Base-by-base conservation (phyloP, 768 basidiomycete genomes). In the Mycena amicta region DNA sequence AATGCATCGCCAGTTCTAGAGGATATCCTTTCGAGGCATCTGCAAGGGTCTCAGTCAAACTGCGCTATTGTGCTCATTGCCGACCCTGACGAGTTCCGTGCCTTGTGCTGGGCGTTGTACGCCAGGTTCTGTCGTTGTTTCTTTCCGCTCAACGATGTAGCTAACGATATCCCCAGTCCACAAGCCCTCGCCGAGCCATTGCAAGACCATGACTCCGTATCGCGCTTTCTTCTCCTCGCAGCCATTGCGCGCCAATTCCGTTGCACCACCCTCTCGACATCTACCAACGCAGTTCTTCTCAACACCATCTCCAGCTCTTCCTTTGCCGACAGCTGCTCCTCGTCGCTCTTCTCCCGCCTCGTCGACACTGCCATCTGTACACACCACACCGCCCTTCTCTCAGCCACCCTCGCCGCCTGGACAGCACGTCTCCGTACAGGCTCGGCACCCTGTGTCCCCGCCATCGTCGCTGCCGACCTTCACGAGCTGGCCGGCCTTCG, bases 31-130 rank as follows among this genome's bases (percentile, higher is more conserved):
- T 4, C 23, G 16, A 16, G 40, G 2, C 39, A 53, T 8, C 52
- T 20, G 5, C 22, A 22, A n/a, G 40, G 23, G 16, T 20, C 8
- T 12, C n/a, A n/a, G n/a, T n/a, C n/a, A n/a, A n/a, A n/a, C n/a
- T n/a, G n/a, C n/a, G 52, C 27, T 5, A 13, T 53, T 16, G 33
- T 41, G 3, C 52, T 53, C 25, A 28, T 53, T 20, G 39, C 27
- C 4, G 33, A 39, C 39, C 28, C 27, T 12, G 52, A 39, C 20
- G 39, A 53, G 27, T 53, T 5, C 4, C 73, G 80, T 12, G 81
- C 80, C 3, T 73, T 86, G 37, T 68, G 85, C 31, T 85, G 83
- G 81, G 76, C 79, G 3, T 65, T 83, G 46, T 79, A 84, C 62
- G 77, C 80, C 0, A 66, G 77, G 84, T 86, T n/a, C n/a, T n/a